Evolutionary conservation across 1,284 basidiomycete genomes (phyloP), one percentile per base, ranked within the genome.

Genomic region (Farysia itapuensis): DNA sequence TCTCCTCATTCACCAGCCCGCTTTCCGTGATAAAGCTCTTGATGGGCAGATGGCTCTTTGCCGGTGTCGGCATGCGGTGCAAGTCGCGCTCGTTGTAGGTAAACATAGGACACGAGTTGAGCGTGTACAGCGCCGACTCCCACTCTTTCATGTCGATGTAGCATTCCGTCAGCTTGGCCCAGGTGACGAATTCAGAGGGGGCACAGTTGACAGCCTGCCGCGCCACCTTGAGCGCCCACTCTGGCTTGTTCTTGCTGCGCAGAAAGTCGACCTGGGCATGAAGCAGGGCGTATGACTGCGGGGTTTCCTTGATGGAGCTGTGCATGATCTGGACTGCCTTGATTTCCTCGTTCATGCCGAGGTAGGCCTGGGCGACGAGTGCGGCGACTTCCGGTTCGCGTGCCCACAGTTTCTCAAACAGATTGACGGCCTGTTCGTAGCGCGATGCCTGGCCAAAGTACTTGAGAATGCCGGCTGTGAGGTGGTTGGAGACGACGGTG

Each of bases 91-190:
- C 94, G 75, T 96, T 96, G 80, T 90, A 98, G 2, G 94, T 97
- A 79, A 98, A 98, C 94, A 98, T 98, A 1, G 94, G 94, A 79
- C 95, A 98, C 28, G 94, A 97, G 76, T 98, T 98, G 51, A 98
- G 84, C 2, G 94, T 97, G 29, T 97, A 82, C 12, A 98, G 81
- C 0, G 94, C 91, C 82, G 66, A 67, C 71, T 95, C 89, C 77
- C 84, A 97, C 75, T 92, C 85, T 12, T 85, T 86, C 37, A 90
- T 79, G 51, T 95, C 91, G 42, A 96, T 93, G 76, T 94, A 95
- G 52, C 93, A 81, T 64, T 96, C 90, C 0, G 94, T 93, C 52
- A 97, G 80, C 79, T 97, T 98, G 67, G 96, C 92, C 94, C 94
- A 98, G 0, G 93, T 97, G 21, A 95, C 86, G 66, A 97, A 98